Evolutionary conservation across 1,139 yeast genomes (phyloP).

Genomic region (Hanseniaspora gamundiae): DNA sequence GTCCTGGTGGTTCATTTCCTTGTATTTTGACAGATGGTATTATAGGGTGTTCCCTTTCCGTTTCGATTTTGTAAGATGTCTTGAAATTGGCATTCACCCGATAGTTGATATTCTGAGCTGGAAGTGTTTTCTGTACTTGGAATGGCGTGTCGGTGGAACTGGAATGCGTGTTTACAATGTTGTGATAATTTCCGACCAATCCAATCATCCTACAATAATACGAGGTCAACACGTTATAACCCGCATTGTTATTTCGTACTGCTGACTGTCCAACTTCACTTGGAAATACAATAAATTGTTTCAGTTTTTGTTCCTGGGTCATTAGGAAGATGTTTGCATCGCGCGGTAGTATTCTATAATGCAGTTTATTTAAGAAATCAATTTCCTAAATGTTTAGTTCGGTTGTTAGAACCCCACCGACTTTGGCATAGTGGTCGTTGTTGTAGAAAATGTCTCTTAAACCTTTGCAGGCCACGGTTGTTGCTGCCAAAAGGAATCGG

Average conservation of each 20-base stretch:
- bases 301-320: slow-evolving; percentile 19
- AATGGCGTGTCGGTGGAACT: not conserved
- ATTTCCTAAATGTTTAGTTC: slow-evolving; percentile 82
- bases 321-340: slow-evolving; percentile 27
- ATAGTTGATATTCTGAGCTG: not conserved
- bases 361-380: slow-evolving; percentile 72
- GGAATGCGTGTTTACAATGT: not conserved
- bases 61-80: not conserved
- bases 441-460: slow-evolving; percentile 92
- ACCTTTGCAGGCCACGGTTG: slow-evolving; percentile 85
- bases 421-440: slow-evolving; percentile 86
- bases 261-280: slow-evolving; percentile 6
- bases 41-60: too few relatives aligned
- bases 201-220: slow-evolving; percentile 52
- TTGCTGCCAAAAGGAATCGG: slow-evolving; percentile 78
- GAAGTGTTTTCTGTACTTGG: not conserved
- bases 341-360: slow-evolving; percentile 61
- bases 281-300: slow-evolving; percentile 16
- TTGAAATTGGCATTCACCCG: not conserved
- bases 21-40: too few relatives aligned
- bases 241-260: slow-evolving; percentile 21
- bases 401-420: slow-evolving; percentile 81
- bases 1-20: too few relatives aligned
- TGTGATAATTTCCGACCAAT: slow-evolving; percentile 35
- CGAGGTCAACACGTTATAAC: slow-evolving; percentile 37